Conservation (phyloP, 1,139 yeast species). For the Sugiyamaella sp. region DNA sequence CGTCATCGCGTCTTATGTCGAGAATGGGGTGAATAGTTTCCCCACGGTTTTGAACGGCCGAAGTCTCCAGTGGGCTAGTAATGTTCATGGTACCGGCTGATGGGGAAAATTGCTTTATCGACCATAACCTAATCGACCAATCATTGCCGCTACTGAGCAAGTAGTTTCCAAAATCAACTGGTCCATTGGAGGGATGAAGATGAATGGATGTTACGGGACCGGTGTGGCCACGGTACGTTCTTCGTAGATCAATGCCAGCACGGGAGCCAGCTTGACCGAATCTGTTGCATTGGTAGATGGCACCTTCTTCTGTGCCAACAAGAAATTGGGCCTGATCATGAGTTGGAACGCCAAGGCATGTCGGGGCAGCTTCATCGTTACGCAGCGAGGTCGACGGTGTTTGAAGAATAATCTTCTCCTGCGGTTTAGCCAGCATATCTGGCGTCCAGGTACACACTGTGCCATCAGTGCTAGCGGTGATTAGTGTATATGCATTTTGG, state of each 20-base stretch:
- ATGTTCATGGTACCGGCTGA: conserved; percentile 13
- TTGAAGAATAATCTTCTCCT: conserved; percentile 37
- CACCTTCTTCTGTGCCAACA: conserved; percentile 54
- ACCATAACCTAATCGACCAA: conserved; percentile 50
- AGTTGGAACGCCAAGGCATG: conserved; percentile 40
- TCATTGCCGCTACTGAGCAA: conserved; percentile 47
- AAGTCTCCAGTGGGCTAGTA: not conserved
- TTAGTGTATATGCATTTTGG: conserved; percentile 41
- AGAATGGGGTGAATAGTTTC: conserved; percentile 29
- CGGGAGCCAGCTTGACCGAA: conserved; percentile 43
- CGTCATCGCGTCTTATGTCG: conserved; percentile 45
- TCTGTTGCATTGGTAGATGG: conserved; percentile 48
- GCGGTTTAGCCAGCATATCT: conserved; percentile 50
- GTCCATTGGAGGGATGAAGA: conserved; percentile 40
- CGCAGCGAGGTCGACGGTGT: conserved; percentile 35
- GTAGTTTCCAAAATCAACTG: conserved; percentile 40
- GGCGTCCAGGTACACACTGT: conserved; percentile 52
- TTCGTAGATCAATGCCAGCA: conserved; percentile 41
- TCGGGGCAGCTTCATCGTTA: conserved; percentile 48
- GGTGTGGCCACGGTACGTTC: conserved; percentile 41
- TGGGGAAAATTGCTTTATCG: conserved; percentile 25
- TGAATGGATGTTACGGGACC: conserved; percentile 45
- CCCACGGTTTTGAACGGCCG: conserved; percentile 10
- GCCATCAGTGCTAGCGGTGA: conserved; percentile 53
- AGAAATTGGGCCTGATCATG: conserved; percentile 46